A percentile compares a stretch with the other conserved stretches of the same genome.
These are phyloP conservation scores for Zelopaecilomyces penicillatus DNA, from an alignment of 2,329 filamentous ascomycete species.

Conservation along the genomic window DNA sequence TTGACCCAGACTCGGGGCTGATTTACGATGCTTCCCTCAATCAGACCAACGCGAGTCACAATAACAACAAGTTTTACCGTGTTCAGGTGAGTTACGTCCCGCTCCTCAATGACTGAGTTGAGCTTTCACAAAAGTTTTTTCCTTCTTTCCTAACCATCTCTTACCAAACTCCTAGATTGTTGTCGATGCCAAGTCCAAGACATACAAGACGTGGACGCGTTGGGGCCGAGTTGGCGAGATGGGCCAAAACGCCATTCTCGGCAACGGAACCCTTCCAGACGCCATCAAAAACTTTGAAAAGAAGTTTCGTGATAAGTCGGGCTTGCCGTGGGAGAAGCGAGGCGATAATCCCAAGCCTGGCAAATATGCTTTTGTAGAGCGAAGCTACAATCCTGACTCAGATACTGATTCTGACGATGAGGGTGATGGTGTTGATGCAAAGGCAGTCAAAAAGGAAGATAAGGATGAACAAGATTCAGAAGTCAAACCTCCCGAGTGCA, in stretches of 20 bases:
- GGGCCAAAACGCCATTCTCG: conserved; percentile 40
- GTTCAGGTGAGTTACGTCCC: conserved; percentile 46
- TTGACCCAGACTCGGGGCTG: conserved; percentile 50
- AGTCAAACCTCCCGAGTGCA: conserved; percentile 39
- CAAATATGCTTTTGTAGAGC: conserved; percentile 76
- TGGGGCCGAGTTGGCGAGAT: conserved; percentile 70
- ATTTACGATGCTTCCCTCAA: conserved; percentile 77
- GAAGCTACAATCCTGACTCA: conserved; percentile 63
- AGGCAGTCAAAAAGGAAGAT: conserved; percentile 27
- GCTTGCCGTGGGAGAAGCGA: conserved; percentile 46
- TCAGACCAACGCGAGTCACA: conserved; percentile 61
- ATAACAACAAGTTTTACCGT: conserved; percentile 80
- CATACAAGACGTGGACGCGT: conserved; percentile 60
- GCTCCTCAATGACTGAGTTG: background rate
- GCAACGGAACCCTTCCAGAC: conserved; percentile 29
- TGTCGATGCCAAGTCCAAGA: conserved; percentile 23
- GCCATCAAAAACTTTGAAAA: conserved; percentile 47
- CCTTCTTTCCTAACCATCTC: conserved; percentile 4
- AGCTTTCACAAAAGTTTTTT: conserved; percentile 1
- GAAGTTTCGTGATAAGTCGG: conserved; percentile 56
- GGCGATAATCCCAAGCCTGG: conserved; percentile 48
- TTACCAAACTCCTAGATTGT: conserved; percentile 30
- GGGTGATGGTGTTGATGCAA: conserved; percentile 18
- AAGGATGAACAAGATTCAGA: conserved; percentile 24
- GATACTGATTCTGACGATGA: conserved; percentile 41